Evolutionary conservation across 1,139 yeast species (phyloP).

Genomic region (Geotrichum cucujoidarum): DNA sequence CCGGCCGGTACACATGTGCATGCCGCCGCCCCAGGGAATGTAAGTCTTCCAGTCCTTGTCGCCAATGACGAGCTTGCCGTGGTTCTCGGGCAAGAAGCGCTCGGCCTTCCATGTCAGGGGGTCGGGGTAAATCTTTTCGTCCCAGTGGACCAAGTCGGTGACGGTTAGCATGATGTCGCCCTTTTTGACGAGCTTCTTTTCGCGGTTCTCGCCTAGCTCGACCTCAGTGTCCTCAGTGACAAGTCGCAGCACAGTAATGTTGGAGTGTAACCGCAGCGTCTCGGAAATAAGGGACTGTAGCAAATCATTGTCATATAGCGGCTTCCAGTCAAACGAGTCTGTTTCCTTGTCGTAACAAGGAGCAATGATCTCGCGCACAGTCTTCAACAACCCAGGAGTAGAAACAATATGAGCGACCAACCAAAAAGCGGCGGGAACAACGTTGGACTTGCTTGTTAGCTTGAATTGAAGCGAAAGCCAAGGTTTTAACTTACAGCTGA

Average conservation of each 20-base stretch:
- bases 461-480: neutral
- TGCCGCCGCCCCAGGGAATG: constrained; percentile 17
- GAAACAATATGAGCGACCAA: constrained; percentile 17
- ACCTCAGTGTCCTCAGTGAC: constrained; percentile 15
- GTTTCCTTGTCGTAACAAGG: constrained; percentile 15
- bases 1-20: constrained; percentile 17
- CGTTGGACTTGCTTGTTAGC: constrained; percentile 12
- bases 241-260: constrained; percentile 14
- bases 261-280: constrained; percentile 20
- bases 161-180: constrained; percentile 11
- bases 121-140: constrained; percentile 15
- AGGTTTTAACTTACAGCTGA: constrained; percentile 11
- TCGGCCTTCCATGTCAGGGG: constrained; percentile 15
- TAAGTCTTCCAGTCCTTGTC: constrained; percentile 13
- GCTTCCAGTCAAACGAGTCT: constrained; percentile 21
- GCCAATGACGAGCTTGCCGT: constrained; percentile 2
- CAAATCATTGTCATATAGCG: constrained; percentile 13
- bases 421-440: constrained; percentile 23
- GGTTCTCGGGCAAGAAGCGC: constrained; percentile 10
- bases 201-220: constrained; percentile 4
- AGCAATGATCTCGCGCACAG: constrained; percentile 17
- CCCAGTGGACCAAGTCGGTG: constrained; percentile 17
- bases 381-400: constrained; percentile 13
- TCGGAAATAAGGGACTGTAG: constrained; percentile 21
- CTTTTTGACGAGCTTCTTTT: constrained; percentile 11